Conservation (phyloP, 345 rosid genomes). For the Brassica cretica region DNA sequence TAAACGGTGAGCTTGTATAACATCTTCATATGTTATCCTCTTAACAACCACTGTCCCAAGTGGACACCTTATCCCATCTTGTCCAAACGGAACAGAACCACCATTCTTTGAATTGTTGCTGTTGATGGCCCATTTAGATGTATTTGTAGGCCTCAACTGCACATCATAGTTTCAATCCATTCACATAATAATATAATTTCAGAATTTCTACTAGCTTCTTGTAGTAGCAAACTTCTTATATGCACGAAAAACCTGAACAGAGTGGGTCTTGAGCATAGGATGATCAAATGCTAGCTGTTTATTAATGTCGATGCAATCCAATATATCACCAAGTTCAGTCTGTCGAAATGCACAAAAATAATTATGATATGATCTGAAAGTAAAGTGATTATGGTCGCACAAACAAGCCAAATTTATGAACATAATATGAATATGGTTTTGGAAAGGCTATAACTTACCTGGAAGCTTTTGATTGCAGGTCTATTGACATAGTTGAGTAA, state of each 20-base stretch:
- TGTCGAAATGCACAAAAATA: not conserved
- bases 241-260: conserved; percentile 29
- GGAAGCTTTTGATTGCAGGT: conserved; percentile 35
- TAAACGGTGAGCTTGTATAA: conserved; percentile 1
- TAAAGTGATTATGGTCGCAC: not conserved
- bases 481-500: conserved; percentile 30
- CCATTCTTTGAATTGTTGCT: conserved; percentile 9
- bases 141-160: conserved; percentile 25
- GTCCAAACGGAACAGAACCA: not conserved
- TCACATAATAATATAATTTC: not conserved
- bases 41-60: conserved; percentile 24
- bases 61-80: conserved; percentile 22
- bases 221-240: not conserved
- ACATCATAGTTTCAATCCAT: not conserved
- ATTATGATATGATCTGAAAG: not conserved
- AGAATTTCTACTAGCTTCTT: not conserved
- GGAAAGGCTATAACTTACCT: conserved; percentile 5
- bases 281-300: conserved; percentile 41
- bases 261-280: conserved; percentile 28
- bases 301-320: conserved; percentile 40
- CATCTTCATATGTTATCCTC: conserved; percentile 21
- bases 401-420: not conserved
- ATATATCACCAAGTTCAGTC: conserved; percentile 39
- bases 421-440: not conserved
- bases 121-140: conserved; percentile 10